A percentile compares a stretch with the other conserved stretches of the same genome.
Evolutionary conservation across 306 rosid species (phyloP).

Genomic region (Sophora flavescens): DNA sequence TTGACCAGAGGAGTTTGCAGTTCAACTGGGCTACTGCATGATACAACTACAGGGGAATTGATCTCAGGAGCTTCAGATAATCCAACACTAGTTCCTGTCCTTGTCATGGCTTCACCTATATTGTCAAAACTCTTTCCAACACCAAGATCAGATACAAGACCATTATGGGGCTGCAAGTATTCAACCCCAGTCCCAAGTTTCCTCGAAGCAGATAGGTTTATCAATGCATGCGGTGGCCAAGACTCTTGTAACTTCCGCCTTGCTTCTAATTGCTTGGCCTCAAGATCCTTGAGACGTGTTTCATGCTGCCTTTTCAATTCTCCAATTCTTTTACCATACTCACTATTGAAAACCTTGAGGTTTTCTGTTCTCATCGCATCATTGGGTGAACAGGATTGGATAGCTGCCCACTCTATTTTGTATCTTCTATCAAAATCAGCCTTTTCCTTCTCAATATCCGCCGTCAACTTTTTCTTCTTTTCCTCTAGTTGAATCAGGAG

Average conservation of each 20-base stretch:
- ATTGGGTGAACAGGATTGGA: conserved; percentile 44
- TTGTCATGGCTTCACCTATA: conserved; percentile 40
- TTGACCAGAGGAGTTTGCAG: conserved; percentile 29
- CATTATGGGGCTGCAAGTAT: conserved; percentile 35
- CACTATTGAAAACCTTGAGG: conserved; percentile 45
- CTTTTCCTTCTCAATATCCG: conserved; percentile 47
- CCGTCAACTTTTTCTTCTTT: conserved; percentile 34
- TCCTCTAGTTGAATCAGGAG: conserved; percentile 52
- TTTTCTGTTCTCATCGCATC: conserved; percentile 48
- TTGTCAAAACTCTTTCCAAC: conserved; percentile 35
- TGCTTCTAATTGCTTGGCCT: conserved; percentile 51
- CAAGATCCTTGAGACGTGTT: conserved; percentile 56
- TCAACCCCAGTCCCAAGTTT: conserved; percentile 40
- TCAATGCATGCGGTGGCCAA: conserved; percentile 58
- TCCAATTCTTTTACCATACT: conserved; percentile 45
- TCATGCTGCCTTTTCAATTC: conserved; percentile 47
- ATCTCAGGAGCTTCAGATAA: conserved; percentile 39
- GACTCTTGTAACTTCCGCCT: conserved; percentile 57
- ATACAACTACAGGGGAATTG: conserved; percentile 42
- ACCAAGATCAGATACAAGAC: conserved; percentile 45
- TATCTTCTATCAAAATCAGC: conserved; percentile 46
- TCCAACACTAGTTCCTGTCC: conserved; percentile 37
- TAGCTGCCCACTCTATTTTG: conserved; percentile 49
- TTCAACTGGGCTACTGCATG: conserved; percentile 38
- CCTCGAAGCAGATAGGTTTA: conserved; percentile 39